These are phyloP conservation scores for Trametes sanguinea DNA, from an alignment of 768 basidiomycete genomes.

Conservation along the genomic window DNA sequence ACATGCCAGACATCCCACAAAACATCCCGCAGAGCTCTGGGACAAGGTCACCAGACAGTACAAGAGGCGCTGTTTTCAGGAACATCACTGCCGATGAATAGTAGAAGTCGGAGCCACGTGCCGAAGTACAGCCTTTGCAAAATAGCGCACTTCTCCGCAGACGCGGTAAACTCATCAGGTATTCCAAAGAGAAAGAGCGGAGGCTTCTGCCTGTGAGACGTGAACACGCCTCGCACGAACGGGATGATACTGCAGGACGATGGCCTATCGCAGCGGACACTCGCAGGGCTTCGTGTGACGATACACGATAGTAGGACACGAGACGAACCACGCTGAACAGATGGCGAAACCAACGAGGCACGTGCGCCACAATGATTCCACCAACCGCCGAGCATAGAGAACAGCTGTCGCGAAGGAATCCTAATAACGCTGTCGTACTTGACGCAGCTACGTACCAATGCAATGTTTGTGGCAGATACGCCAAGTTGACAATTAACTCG, in stretches of 20 bases:
- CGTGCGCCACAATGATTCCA: background rate
- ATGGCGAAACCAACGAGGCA: background rate
- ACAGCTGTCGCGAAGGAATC: background rate
- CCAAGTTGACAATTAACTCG: constrained; percentile 69
- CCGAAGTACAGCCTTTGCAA: constrained; percentile 1
- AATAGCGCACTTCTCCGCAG: background rate
- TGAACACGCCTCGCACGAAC: background rate
- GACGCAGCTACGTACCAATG: constrained; percentile 64
- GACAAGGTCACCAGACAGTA: background rate
- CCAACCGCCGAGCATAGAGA: background rate
- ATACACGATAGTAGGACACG: background rate
- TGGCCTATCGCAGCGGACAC: too few species aligned
- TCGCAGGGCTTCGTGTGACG: too few species aligned
- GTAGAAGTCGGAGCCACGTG: background rate
- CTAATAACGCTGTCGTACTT: background rate
- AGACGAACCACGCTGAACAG: background rate
- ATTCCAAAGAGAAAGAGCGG: background rate
- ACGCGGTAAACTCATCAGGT: background rate
- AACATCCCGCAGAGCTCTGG: background rate
- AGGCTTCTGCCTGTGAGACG: background rate
- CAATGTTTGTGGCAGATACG: constrained; percentile 78
- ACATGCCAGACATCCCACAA: background rate
- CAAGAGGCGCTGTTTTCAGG: background rate
- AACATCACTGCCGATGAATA: background rate
- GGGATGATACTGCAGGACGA: too few species aligned